Evolutionary conservation across 306 rosid species (phyloP).

Genomic region (Cucurbita maxima): DNA sequence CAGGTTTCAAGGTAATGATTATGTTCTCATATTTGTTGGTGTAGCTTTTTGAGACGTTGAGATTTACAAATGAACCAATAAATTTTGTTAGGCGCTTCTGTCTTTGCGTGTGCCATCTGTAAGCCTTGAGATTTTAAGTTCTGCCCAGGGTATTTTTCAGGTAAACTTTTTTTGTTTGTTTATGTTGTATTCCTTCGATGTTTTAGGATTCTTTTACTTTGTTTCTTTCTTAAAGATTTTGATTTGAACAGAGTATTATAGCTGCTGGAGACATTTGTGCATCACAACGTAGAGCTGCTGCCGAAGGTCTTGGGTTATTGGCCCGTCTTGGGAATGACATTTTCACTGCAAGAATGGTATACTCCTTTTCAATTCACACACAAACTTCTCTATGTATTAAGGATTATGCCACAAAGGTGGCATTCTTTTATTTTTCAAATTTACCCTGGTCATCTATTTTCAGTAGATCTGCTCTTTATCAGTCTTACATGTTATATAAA

Average conservation of each 20-base stretch:
- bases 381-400: background rate
- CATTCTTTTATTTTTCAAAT: background rate
- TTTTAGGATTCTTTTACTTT: background rate
- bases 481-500: slow-evolving; percentile 8
- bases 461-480: slow-evolving; percentile 3
- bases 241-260: slow-evolving; percentile 60
- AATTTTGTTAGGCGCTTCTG: slow-evolving; percentile 50
- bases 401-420: background rate
- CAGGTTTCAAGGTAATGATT: slow-evolving; percentile 72
- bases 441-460: background rate
- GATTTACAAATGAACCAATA: slow-evolving; percentile 12
- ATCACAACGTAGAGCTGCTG: slow-evolving; percentile 78
- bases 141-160: slow-evolving; percentile 76
- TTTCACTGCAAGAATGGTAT: slow-evolving; percentile 89
- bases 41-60: background rate
- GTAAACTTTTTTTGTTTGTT: slow-evolving; percentile 16
- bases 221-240: background rate
- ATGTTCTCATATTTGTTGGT: slow-evolving; percentile 4
- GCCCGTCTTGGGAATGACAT: slow-evolving; percentile 92
- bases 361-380: background rate
- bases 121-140: slow-evolving; percentile 59
- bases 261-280: slow-evolving; percentile 84
- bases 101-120: slow-evolving; percentile 51
- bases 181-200: background rate
- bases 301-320: slow-evolving; percentile 81